Percentiles rank a stretch among this genome's conserved stretches.
Conservation (phyloP, 805 yeast species). For the Nakazawaea peltata region DNA sequence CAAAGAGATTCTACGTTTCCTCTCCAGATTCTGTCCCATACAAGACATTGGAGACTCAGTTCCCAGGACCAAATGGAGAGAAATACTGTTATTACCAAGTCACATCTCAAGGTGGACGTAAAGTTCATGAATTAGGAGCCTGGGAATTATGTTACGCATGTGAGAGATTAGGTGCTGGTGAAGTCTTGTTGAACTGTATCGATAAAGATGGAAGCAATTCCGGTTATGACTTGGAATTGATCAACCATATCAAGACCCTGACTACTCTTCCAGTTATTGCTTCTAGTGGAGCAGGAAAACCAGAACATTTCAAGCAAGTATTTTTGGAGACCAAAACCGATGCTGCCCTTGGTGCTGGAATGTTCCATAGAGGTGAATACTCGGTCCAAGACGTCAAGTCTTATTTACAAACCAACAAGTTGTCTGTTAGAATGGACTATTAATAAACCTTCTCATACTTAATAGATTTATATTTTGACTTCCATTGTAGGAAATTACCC, state of each 20-base stretch:
- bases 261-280: constrained; percentile 93
- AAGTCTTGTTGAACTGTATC: constrained; percentile 84
- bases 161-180: constrained; percentile 95
- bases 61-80: constrained; percentile 85
- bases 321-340: constrained; percentile 77
- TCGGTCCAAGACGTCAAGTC: constrained; percentile 78
- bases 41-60: constrained; percentile 52
- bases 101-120: constrained; percentile 95
- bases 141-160: constrained; percentile 82
- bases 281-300: constrained; percentile 95
- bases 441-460: too few relatives aligned
- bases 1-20: constrained; percentile 75
- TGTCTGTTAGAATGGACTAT: constrained; percentile 67
- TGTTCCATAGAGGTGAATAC: constrained; percentile 94
- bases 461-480: too few relatives aligned
- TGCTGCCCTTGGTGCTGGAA: constrained; percentile 98
- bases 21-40: constrained; percentile 54
- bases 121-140: constrained; percentile 81
- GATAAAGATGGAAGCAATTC: constrained; percentile 96
- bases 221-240: constrained; percentile 85
- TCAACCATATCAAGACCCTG: constrained; percentile 65
- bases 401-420: constrained; percentile 47
- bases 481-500: background rate
- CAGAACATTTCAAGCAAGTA: constrained; percentile 84
- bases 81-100: constrained; percentile 89